Evolutionary conservation across 371 early-diverging fungal species (phyloP), one percentile per base, ranked within the genome.

Genomic region (Actinomortierella wolfii): DNA sequence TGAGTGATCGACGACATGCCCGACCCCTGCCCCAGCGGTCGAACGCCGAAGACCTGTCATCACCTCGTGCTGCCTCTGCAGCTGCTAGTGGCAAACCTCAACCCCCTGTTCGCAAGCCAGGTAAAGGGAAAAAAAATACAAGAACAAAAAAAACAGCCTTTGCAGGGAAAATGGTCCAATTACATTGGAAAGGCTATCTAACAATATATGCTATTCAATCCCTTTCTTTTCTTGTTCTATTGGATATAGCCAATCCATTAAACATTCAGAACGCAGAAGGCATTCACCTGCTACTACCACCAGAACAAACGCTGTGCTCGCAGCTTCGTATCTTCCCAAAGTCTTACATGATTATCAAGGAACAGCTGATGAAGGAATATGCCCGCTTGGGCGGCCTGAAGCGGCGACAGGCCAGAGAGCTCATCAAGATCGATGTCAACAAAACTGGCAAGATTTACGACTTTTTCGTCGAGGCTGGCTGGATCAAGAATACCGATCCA

Each of bases 331-430:
- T 97, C 40, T 81, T 91, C 67, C 97, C 97, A 11, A 79, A 88
- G 39, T 86, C 94, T 3, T 97, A 97, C 54, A 76, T 97, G 56
- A 89, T 85, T 20, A 91, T 94, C 81, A 97, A 97, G 71, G 93
- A 96, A 29, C 87, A 90, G 2, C 81, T 96, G 51, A 71, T 97
- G 23, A 83, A 87, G 34, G 96, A 94, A 68, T 93, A 90, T 71
- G 88, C 89, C 3, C 84, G 85, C 2, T 80, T 77, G 26, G 97
- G 97, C 1, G 75, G 62, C 3, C 77, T 97, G 62, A 83, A 85
- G 61, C 82, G 92, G 43, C 80, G 91, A 48, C 87, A 90, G 61
- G 93, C 93, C 2, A 77, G 93, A 21, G 83, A 86, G 46, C 68
- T 96, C 52, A 85, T 94, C 73, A 92, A 90, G 78, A 93, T 97